Evolutionary conservation across 1,284 basidiomycete species (phyloP).

Genomic region (Malassezia sp.): DNA sequence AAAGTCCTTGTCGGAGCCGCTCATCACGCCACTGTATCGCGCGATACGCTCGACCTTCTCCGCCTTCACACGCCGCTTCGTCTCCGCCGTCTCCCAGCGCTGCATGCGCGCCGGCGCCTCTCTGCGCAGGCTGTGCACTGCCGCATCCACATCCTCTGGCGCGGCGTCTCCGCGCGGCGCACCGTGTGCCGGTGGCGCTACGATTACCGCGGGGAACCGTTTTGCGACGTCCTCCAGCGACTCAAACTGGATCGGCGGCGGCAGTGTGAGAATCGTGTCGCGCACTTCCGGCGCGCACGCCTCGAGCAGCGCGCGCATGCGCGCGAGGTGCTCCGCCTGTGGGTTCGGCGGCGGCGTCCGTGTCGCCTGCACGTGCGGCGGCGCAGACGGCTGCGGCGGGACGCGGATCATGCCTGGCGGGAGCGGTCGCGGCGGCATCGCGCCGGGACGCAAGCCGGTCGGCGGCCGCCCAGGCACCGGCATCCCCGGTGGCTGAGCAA

Average conservation of each 20-base stretch:
- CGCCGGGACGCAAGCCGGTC: too few relatives aligned
- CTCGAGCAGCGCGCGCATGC: conserved; percentile 37
- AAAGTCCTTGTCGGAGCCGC: conserved; percentile 96
- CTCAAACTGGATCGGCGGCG: conserved; percentile 43
- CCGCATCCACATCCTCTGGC: conserved; percentile 24
- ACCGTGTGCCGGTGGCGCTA: neutral
- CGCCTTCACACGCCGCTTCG: conserved; percentile 27
- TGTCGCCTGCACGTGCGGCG: neutral
- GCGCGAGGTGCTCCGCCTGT: conserved; percentile 34
- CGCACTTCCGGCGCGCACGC: conserved; percentile 37
- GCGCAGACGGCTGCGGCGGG: conserved; percentile 7
- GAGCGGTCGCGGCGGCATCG: neutral
- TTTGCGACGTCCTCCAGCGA: conserved; percentile 33
- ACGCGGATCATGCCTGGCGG: conserved; percentile 13
- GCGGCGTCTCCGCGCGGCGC: conserved; percentile 1
- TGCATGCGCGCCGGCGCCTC: conserved; percentile 27
- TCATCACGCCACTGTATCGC: conserved; percentile 95
- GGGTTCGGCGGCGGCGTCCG: conserved; percentile 15
- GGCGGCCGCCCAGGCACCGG: too few relatives aligned
- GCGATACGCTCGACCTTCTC: conserved; percentile 55
- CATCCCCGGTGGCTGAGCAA: too few relatives aligned
- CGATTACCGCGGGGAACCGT: conserved; percentile 32
- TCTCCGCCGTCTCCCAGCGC: conserved; percentile 26
- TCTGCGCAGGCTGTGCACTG: conserved; percentile 29
- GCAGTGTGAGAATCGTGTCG: conserved; percentile 31